Percentiles rank a stretch among this genome's conserved stretches.
Evolutionary conservation across 208 protist genomes (phyloP).

Genomic region (Leishmania braziliensis): DNA sequence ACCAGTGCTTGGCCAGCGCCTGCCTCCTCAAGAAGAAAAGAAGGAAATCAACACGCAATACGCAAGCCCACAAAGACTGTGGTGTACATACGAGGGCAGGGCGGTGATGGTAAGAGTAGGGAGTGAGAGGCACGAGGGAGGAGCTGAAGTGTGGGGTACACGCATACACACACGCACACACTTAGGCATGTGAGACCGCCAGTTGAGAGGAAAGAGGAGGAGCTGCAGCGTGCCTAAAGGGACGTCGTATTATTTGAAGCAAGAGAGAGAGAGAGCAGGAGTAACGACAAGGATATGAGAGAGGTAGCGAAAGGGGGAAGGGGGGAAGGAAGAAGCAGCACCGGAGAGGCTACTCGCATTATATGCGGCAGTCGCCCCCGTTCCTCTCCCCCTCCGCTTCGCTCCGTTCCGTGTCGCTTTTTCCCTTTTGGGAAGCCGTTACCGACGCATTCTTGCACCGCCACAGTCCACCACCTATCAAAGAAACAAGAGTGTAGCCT

Average conservation of each 20-base stretch:
- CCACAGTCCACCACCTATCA: background rate
- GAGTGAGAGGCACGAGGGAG: background rate
- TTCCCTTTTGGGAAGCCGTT: background rate
- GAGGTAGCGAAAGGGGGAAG: background rate
- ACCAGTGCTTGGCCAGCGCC: background rate
- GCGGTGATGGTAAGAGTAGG: background rate
- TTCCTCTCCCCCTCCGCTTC: background rate
- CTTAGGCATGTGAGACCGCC: background rate
- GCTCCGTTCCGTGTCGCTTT: background rate
- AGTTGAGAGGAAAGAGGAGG: background rate
- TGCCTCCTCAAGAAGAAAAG: background rate
- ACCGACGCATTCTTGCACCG: background rate
- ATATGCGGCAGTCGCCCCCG: background rate
- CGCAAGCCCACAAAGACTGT: background rate
- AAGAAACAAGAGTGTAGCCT: background rate
- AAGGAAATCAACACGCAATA: background rate
- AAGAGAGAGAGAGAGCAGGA: background rate
- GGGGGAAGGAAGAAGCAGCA: background rate
- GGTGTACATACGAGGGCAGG: background rate
- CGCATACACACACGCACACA: background rate
- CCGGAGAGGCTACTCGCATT: background rate
- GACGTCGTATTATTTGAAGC: no score
- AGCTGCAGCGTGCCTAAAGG: background rate
- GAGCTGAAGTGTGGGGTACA: no score
- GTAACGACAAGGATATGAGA: background rate